Conservation (phyloP, 805 yeast species). For the Vanderwaltozyma verrucispora region DNA sequence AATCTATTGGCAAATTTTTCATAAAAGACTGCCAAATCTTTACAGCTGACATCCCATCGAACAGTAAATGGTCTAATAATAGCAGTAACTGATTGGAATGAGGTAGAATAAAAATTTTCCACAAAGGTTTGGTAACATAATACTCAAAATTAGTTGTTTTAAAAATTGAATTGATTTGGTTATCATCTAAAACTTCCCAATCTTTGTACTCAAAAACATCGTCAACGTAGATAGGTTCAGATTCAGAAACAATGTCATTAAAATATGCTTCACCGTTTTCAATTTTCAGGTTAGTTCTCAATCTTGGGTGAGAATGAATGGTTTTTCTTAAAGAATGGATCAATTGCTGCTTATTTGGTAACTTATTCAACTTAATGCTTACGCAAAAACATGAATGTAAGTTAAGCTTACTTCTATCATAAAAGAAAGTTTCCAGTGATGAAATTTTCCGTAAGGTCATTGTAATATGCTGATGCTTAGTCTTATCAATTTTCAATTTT, state of each 20-base stretch:
- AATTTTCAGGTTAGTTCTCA: constrained; percentile 12
- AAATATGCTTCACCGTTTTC: constrained; percentile 4
- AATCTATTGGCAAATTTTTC: constrained; percentile 2
- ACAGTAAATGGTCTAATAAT: constrained; percentile 17
- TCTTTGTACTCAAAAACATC: constrained; percentile 15
- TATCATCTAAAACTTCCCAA: constrained; percentile 8
- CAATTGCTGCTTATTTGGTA: constrained; percentile 9
- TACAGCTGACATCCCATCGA: constrained; percentile 22
- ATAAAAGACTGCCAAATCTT: constrained; percentile 14
- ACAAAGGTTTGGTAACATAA: constrained; percentile 12
- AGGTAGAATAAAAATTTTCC: constrained; percentile 18
- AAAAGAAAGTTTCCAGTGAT: constrained; percentile 17
- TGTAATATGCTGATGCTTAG: too few relatives aligned
- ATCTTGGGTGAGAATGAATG: constrained; percentile 9
- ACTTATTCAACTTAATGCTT: constrained; percentile 12
- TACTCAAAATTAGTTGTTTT: constrained; percentile 12
- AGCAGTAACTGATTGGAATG: constrained; percentile 10
- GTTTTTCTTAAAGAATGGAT: constrained; percentile 7
- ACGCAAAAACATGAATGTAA: constrained; percentile 21
- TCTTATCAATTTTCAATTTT: too few relatives aligned
- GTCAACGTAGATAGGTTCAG: constrained; percentile 4
- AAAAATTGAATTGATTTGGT: constrained; percentile 13
- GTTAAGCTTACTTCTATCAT: constrained; percentile 15
- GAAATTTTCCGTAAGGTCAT: constrained; percentile 5
- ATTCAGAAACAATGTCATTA: constrained; percentile 1